phyloP scores from a whole-genome alignment of 495 filamentous ascomycete species.

The Penicillium angulare region DNA sequence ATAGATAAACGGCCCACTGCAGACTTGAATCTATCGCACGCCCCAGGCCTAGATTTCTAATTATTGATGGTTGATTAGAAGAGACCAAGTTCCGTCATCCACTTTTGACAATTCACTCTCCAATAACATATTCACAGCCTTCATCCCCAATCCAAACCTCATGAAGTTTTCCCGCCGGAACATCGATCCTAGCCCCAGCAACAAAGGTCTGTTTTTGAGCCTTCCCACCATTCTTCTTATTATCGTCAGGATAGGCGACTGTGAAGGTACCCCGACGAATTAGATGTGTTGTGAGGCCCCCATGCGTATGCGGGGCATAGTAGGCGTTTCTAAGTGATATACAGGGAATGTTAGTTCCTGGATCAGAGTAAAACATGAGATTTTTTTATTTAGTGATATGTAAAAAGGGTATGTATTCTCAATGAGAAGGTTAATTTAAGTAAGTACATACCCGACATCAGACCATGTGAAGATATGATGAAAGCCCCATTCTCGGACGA shows the following conservation, averaged over 20 bases:
- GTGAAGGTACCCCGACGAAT: slow-evolving; percentile 70
- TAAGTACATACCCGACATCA: slow-evolving; percentile 62
- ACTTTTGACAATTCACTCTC: slow-evolving; percentile 60
- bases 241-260: slow-evolving; percentile 70
- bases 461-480: slow-evolving; percentile 75
- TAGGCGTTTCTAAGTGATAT: slow-evolving; percentile 61
- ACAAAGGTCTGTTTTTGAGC: slow-evolving; percentile 69
- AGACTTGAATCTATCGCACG: too few relatives aligned
- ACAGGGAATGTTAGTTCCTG: too few relatives aligned
- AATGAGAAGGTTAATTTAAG: too few relatives aligned
- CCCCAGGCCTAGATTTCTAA: too few relatives aligned
- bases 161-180: slow-evolving; percentile 67
- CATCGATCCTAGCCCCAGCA: slow-evolving; percentile 69
- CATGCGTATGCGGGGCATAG: slow-evolving; percentile 74
- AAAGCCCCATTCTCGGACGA: slow-evolving; percentile 78
- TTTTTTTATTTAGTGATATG: too few relatives aligned
- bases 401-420: neutral
- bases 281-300: slow-evolving; percentile 69
- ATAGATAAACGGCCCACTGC: too few relatives aligned
- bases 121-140: slow-evolving; percentile 85
- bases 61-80: too few relatives aligned
- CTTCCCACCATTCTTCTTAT: slow-evolving; percentile 34
- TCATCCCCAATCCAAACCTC: slow-evolving; percentile 80
- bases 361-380: neutral
- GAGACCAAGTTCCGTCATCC: too few relatives aligned